A percentile compares a stretch with the other conserved stretches of the same genome.
These are phyloP conservation scores for Dryas drummondii DNA, from an alignment of 306 rosid species.

Conservation along the genomic window DNA sequence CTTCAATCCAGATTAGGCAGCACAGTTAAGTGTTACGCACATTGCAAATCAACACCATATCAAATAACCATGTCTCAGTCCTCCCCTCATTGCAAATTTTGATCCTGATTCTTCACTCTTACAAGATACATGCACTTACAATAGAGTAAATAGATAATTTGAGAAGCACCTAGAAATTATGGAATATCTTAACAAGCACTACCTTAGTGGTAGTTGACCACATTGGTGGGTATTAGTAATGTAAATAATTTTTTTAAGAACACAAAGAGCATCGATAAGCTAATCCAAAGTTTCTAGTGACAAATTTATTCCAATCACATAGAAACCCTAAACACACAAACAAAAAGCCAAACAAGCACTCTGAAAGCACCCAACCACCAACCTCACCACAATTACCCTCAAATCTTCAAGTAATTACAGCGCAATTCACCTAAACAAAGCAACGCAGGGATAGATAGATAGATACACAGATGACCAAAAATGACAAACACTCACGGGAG, in stretches of 20 bases:
- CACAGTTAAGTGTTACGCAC: background rate
- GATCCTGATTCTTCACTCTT: background rate
- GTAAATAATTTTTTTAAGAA: background rate
- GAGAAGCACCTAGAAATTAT: no score
- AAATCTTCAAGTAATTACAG: background rate
- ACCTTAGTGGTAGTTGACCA: background rate
- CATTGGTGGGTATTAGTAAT: background rate
- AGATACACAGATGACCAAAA: background rate
- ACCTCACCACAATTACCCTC: conserved; percentile 8
- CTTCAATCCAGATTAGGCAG: background rate
- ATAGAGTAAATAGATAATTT: background rate
- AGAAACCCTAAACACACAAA: conserved; percentile 25
- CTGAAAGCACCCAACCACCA: background rate
- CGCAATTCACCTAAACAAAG: conserved; percentile 12
- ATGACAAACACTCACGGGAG: conserved; percentile 54
- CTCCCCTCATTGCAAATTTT: background rate
- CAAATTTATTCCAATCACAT: conserved; percentile 14
- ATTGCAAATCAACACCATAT: background rate
- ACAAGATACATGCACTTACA: background rate
- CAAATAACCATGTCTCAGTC: background rate
- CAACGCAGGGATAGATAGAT: background rate
- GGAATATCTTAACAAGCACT: background rate
- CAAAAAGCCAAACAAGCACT: conserved; percentile 3
- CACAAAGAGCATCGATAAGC: background rate
- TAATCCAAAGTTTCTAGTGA: conserved; percentile 1